Base-by-base conservation (phyloP, 768 basidiomycete genomes). In the Termitomyces bulborhizus region DNA sequence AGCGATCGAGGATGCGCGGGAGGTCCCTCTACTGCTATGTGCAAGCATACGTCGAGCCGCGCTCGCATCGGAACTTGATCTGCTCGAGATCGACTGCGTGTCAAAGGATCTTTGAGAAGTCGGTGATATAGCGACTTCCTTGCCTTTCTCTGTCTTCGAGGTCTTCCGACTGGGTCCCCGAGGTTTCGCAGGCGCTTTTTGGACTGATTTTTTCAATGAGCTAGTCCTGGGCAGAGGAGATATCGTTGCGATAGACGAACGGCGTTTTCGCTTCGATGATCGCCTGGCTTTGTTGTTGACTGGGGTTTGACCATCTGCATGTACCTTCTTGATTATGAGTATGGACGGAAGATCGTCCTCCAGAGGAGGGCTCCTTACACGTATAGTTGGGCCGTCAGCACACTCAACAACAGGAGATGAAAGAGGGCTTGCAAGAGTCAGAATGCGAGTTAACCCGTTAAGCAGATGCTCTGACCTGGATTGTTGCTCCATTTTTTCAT, bases 1-100 rank as follows among this genome's bases (percentile, higher is more conserved):
- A 3, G 62, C 71, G n/a, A 81, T 68, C n/a, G 83, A 84, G 5
- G 81, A 79, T 9, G 79, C 66, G 31, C 74, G 70, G 24, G 80
- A 81, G 18, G 72, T 68, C 16, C 69, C 48, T 44, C 53, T 53
- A 37, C 65, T 67, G 27, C 61, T 62, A 26, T 62, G 58, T 16
- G 63, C 61, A 8, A 78, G 68, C 50, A 75, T 58, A 43, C 67
- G 68, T 41, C 67, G 67, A 3, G 74, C 71, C 16, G 68, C 63
- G 45, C 68, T 75, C n/a, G 76, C 69, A 40, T 70, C 67, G 7
- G 77, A 75, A 34, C 67, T 71, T 40, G 74, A 73, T 7, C 65
- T 60, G 51, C 62, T 62, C 39, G 62, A 63, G n/a, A 55, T 48
- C n/a, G 67, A 66, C 36, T 42, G 50, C 4, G 52, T 54, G 31